These are phyloP conservation scores for Talaromyces adpressus DNA, from an alignment of 495 filamentous ascomycete genomes.

Conservation along the genomic window DNA sequence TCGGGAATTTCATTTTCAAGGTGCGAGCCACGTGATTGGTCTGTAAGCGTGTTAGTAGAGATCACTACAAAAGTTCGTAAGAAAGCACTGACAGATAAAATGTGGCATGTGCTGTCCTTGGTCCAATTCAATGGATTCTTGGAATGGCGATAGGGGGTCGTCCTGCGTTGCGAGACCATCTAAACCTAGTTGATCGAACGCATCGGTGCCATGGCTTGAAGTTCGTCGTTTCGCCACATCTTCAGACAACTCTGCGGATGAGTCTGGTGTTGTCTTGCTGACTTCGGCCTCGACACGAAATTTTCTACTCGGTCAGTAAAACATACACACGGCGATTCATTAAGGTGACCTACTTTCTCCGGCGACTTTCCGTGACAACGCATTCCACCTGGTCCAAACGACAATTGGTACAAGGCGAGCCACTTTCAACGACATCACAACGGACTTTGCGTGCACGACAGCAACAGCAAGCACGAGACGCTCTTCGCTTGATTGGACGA, in stretches of 20 bases:
- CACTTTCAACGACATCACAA: conserved; percentile 86
- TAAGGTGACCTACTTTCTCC: conserved; percentile 56
- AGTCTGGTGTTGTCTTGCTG: conserved; percentile 23
- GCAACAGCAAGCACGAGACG: conserved; percentile 80
- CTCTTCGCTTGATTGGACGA: conserved; percentile 70
- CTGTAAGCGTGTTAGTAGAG: not conserved
- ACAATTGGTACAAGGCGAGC: conserved; percentile 85
- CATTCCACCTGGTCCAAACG: conserved; percentile 83
- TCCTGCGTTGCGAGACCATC: conserved; percentile 11
- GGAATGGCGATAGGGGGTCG: conserved; percentile 34
- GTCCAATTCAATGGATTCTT: conserved; percentile 34
- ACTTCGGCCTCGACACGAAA: conserved; percentile 34
- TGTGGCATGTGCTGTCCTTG: conserved; percentile 44
- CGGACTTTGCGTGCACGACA: conserved; percentile 87
- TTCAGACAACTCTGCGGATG: conserved; percentile 30
- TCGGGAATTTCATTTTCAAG: not conserved
- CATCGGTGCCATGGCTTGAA: conserved; percentile 13
- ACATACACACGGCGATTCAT: conserved; percentile 5
- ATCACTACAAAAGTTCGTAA: not conserved
- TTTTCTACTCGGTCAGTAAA: conserved; percentile 28
- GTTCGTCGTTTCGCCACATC: conserved; percentile 28
- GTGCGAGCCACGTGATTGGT: conserved; percentile 5
- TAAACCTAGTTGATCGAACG: not conserved
- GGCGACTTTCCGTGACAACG: conserved; percentile 82
- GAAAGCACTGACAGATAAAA: conserved; percentile 36